Percentiles rank a stretch among this genome's conserved stretches.
Conservation (phyloP, 1,284 basidiomycete genomes). For the Malassezia cuniculi region DNA sequence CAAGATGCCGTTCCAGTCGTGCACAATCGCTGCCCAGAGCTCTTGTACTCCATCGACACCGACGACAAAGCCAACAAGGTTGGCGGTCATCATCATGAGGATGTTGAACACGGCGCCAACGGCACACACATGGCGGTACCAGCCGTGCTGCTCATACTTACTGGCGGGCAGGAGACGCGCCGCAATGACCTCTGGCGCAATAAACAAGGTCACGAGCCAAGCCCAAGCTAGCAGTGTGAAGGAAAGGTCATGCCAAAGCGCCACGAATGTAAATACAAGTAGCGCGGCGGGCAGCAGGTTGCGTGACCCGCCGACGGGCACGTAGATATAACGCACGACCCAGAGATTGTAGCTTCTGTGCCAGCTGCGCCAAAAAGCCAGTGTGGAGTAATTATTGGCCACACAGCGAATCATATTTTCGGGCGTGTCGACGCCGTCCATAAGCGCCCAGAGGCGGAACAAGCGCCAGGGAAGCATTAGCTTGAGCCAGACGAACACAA, state of each 20-base stretch:
- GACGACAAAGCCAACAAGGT: conserved; percentile 88
- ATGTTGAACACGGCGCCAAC: conserved; percentile 73
- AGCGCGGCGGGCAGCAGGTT: conserved; percentile 58
- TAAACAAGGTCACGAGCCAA: conserved; percentile 83
- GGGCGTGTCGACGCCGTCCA: conserved; percentile 79
- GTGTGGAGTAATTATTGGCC: conserved; percentile 90
- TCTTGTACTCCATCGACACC: conserved; percentile 70
- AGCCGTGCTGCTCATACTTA: conserved; percentile 57
- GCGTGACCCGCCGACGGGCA: conserved; percentile 70
- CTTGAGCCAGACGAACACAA: conserved; percentile 95
- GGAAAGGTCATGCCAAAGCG: conserved; percentile 90
- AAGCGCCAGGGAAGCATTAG: conserved; percentile 94
- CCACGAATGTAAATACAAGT: conserved; percentile 92
- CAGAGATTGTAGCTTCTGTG: conserved; percentile 93
- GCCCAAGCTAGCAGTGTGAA: conserved; percentile 86
- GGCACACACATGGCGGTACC: conserved; percentile 80
- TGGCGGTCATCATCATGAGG: conserved; percentile 80
- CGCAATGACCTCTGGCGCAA: conserved; percentile 67
- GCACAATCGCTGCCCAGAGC: conserved; percentile 57
- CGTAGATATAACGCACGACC: conserved; percentile 86
- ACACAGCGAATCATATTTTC: conserved; percentile 99
- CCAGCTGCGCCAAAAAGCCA: conserved; percentile 93
- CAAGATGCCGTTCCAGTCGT: conserved; percentile 55
- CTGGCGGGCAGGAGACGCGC: conserved; percentile 1
- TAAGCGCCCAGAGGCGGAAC: conserved; percentile 85